Conservation (phyloP, 306 rosid species). For the Crotalaria pallida region DNA sequence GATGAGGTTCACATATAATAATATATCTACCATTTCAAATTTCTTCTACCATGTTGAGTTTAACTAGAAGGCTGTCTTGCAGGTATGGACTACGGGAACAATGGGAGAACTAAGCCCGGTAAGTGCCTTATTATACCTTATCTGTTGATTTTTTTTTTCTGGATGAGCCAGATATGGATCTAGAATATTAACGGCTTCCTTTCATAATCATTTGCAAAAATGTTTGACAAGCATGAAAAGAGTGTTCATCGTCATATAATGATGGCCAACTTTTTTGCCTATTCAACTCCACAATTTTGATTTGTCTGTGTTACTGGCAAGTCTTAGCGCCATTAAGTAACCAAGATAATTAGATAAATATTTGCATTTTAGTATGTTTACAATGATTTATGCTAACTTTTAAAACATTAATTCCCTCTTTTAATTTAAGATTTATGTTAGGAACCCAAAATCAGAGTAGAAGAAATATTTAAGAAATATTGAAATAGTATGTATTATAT, state of each 20-base stretch:
- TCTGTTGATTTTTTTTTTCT: neutral
- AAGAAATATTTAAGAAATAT: no score
- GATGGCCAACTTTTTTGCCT: neutral
- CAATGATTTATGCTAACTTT: no score
- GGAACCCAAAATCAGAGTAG: no score
- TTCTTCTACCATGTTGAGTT: slow-evolving; percentile 11
- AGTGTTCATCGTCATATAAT: neutral
- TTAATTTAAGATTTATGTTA: no score
- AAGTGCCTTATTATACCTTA: slow-evolving; percentile 23
- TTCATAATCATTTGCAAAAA: neutral
- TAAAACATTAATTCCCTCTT: no score
- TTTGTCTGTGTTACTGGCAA: neutral
- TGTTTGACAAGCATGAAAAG: neutral
- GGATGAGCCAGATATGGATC: neutral
- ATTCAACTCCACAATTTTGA: neutral
- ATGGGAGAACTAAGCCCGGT: slow-evolving; percentile 93
- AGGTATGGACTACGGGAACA: slow-evolving; percentile 91
- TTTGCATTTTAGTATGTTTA: no score
- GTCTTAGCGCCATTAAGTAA: neutral
- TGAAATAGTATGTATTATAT: no score
- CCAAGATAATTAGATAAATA: neutral
- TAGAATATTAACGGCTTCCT: neutral
- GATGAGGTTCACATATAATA: slow-evolving; percentile 63
- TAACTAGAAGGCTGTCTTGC: slow-evolving; percentile 17
- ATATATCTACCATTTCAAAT: neutral